phyloP scores from a whole-genome alignment of 768 basidiomycete genomes.

The Kondoa subrosea region DNA sequence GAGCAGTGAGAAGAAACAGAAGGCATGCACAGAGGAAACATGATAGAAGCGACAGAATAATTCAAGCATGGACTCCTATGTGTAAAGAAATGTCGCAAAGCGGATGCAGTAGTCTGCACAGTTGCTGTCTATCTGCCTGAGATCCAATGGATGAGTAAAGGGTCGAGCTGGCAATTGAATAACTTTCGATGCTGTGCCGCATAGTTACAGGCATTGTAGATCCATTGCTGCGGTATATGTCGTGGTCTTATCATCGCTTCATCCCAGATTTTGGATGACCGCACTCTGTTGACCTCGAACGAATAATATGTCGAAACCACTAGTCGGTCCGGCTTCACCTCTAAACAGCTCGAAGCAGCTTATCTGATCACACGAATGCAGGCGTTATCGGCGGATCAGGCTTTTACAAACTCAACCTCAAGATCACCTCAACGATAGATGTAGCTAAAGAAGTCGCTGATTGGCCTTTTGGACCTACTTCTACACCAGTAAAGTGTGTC shows the following conservation, averaged over 20 bases:
- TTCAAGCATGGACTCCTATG: too few species aligned
- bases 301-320: neutral
- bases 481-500: conserved; percentile 51
- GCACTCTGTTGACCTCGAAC: neutral
- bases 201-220: neutral
- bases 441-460: conserved; percentile 2
- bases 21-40: too few species aligned
- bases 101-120: too few species aligned
- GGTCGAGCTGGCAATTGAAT: too few species aligned
- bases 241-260: neutral
- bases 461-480: conserved; percentile 78
- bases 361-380: neutral
- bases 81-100: too few species aligned
- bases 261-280: neutral
- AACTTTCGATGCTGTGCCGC: too few species aligned
- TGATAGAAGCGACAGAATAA: too few species aligned
- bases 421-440: conserved; percentile 53
- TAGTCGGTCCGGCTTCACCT: neutral
- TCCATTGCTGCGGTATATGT: neutral
- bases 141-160: too few species aligned
- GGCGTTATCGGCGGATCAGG: conserved; percentile 36
- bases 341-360: neutral
- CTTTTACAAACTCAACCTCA: conserved; percentile 77
- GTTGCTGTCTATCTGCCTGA: too few species aligned
- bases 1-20: too few species aligned